These are phyloP conservation scores for Alliaria petiolata DNA, from an alignment of 345 rosid genomes.

Conservation along the genomic window DNA sequence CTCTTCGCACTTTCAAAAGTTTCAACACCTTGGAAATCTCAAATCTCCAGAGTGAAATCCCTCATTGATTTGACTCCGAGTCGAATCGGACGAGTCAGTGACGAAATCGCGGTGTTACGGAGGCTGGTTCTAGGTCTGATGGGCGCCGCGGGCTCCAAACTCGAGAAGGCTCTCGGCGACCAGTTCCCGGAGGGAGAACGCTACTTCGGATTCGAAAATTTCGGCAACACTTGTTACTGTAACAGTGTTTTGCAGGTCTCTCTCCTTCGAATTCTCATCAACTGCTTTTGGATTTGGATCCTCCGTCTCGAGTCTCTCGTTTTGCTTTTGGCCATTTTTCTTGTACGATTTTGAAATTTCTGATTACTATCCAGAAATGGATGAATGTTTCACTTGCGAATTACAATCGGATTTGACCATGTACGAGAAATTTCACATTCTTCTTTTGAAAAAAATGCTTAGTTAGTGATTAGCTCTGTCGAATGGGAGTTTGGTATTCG, in stretches of 20 bases:
- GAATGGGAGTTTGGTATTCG: background rate
- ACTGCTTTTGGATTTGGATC: background rate
- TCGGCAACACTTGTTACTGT: conserved; percentile 98
- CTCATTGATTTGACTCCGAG: background rate
- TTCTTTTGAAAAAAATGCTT: background rate
- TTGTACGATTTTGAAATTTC: background rate
- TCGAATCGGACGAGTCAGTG: conserved; percentile 31
- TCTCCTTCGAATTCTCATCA: background rate
- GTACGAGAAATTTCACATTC: background rate
- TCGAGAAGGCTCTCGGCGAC: conserved; percentile 99
- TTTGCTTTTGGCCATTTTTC: background rate
- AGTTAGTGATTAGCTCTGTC: background rate
- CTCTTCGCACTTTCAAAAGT: background rate
- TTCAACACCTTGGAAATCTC: background rate
- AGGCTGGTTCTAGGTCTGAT: conserved; percentile 36
- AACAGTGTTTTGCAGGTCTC: conserved; percentile 96
- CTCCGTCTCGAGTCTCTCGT: background rate
- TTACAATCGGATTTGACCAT: background rate
- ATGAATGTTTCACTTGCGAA: background rate
- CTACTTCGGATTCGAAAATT: conserved; percentile 97
- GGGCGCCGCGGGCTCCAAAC: conserved; percentile 99
- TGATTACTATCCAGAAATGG: background rate
- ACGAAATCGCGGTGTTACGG: conserved; percentile 33
- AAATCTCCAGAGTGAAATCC: background rate
- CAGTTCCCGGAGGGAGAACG: conserved; percentile 99